Evolutionary conservation across 2,329 filamentous ascomycete species (phyloP).

Genomic region (Venturia asperata): DNA sequence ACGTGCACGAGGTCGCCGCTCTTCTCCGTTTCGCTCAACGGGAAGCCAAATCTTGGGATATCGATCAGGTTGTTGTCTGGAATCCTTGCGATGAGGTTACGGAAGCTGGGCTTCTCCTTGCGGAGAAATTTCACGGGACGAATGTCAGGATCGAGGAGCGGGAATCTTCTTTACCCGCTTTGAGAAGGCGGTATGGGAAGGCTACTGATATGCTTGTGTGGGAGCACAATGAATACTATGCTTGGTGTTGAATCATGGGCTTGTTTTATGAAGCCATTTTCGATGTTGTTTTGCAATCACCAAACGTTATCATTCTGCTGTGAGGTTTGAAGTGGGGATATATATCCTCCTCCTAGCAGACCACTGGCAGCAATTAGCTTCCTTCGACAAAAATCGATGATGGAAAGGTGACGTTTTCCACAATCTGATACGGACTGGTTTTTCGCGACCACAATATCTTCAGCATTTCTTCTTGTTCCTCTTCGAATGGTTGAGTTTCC

Average conservation of each 20-base stretch:
- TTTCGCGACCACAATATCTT: too few species aligned
- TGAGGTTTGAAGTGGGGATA: neutral
- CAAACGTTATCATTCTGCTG: neutral
- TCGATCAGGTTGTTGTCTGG: neutral
- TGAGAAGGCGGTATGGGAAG: neutral
- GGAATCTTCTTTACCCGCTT: neutral
- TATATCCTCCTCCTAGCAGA: too few species aligned
- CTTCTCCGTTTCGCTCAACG: conserved; percentile 1
- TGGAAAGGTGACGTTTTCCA: too few species aligned
- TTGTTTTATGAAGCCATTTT: conserved; percentile 38
- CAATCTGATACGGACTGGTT: too few species aligned
- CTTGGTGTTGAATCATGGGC: conserved; percentile 31
- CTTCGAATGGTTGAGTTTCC: too few species aligned
- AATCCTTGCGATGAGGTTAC: conserved; percentile 2
- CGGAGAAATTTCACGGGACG: neutral
- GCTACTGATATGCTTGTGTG: neutral
- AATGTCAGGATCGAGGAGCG: neutral
- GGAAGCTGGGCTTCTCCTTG: neutral
- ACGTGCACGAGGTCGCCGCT: neutral
- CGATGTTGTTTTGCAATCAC: neutral
- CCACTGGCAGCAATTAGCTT: too few species aligned
- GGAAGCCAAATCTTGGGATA: neutral
- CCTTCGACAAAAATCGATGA: too few species aligned
- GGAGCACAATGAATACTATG: conserved; percentile 14
- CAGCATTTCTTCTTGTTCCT: too few species aligned